These are phyloP conservation scores for Talaromyces sp. DNA, from an alignment of 2,329 filamentous ascomycete genomes.

Conservation along the genomic window DNA sequence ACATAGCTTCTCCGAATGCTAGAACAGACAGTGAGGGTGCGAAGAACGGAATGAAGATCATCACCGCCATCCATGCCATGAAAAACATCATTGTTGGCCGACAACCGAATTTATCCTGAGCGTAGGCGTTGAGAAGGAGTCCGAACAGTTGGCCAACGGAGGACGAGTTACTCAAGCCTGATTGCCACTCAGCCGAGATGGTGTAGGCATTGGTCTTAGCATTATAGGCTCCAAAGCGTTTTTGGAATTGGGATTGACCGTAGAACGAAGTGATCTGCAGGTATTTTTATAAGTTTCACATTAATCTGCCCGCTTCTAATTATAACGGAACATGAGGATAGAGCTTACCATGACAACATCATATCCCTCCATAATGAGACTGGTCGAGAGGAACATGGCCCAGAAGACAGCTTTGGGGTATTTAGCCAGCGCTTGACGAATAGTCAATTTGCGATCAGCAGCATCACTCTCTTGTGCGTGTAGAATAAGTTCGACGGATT, in stretches of 20 bases:
- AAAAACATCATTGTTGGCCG: slow-evolving; percentile 50
- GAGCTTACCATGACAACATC: slow-evolving; percentile 13
- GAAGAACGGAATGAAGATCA: slow-evolving; percentile 52
- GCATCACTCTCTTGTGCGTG: slow-evolving; percentile 18
- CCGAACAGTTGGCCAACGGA: slow-evolving; percentile 49
- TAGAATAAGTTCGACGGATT: slow-evolving; percentile 12
- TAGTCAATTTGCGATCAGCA: slow-evolving; percentile 14
- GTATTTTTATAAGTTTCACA: background rate
- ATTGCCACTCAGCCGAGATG: slow-evolving; percentile 37
- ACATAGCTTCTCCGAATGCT: slow-evolving; percentile 51
- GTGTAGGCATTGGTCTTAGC: background rate
- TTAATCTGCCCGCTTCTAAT: background rate
- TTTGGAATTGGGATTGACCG: slow-evolving; percentile 17
- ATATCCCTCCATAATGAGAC: slow-evolving; percentile 17
- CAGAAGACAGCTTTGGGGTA: slow-evolving; percentile 17
- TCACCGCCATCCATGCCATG: slow-evolving; percentile 45
- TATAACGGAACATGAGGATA: background rate
- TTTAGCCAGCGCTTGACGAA: slow-evolving; percentile 14
- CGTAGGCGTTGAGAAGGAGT: slow-evolving; percentile 50
- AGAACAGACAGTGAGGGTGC: slow-evolving; percentile 47
- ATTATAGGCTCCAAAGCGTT: slow-evolving; percentile 7
- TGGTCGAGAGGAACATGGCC: slow-evolving; percentile 17
- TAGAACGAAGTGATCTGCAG: slow-evolving; percentile 15
- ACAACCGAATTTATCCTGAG: slow-evolving; percentile 52
- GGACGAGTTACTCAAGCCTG: slow-evolving; percentile 44